Base-by-base conservation (phyloP, 805 yeast species). In the Monosporozyma aerobia region DNA sequence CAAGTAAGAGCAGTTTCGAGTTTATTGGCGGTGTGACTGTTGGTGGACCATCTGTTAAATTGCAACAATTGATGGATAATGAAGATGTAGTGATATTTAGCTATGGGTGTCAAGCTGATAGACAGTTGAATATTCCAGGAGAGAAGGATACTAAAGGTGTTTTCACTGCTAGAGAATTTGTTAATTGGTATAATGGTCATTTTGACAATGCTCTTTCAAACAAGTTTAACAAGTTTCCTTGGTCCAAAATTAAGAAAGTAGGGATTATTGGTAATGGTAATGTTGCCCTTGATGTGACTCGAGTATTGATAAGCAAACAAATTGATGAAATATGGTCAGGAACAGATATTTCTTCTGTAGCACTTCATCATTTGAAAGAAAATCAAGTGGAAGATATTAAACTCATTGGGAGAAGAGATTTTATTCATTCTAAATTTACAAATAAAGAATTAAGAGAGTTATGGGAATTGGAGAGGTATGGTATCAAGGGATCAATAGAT, bases 211-310 rank as follows among this genome's bases (percentile, higher is more conserved):
- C 64, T 3, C 46, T 49, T 5, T 48, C 50, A 32, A 73, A 72
- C 47, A 70, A 71, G 45, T 61, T 69, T 23, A 64, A 74, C 14
- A 68, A 74, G 22, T 85, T 88, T 5, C 81, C 82, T n/a, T 73
- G 92, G 59, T 74, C 76, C 2, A 69, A 76, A 32, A 82, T 83
- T 2, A 77, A 78, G 55, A 73, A 76, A 40, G 96, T 89, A 1
- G 80, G 85, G 0, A 83, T 94, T 33, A 78, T 94, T n/a, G 99
- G 99, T 6, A 92, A 90, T 67, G 99, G 99, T 47, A 94, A 94
- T 64, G 99, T 94, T 16, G 96, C 98, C 0, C 71, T 94, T 55
- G 99, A 94, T 65, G 81, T 94, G 4, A 89, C 96, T 0, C 73
- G 99, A 51, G 74, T 94, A 1, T 70, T 94, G 35, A 67, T 90